Conservation (phyloP, 164 flowering plant genomes). For the Amborella trichopoda region DNA sequence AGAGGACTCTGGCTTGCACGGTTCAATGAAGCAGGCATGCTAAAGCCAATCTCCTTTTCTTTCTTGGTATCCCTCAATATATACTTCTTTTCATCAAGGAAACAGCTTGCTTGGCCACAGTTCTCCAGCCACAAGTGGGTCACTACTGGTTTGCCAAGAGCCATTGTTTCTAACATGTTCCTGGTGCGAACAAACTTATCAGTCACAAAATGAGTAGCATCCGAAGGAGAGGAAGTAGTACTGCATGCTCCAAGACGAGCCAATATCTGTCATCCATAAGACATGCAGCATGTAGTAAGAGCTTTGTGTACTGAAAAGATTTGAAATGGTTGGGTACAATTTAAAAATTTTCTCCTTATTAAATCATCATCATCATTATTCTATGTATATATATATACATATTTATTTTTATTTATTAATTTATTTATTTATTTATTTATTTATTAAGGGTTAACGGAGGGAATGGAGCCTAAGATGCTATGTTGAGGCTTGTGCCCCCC, state of each 20-base stretch:
- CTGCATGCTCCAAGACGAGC: slow-evolving; percentile 48
- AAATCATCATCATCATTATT: too few species aligned
- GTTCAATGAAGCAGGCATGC: slow-evolving; percentile 64
- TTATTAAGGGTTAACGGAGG: too few species aligned
- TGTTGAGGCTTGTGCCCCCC: too few species aligned
- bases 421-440: too few species aligned
- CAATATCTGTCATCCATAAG: slow-evolving; percentile 51
- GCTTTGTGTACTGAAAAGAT: too few species aligned
- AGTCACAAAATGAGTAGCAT: slow-evolving; percentile 84
- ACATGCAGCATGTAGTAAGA: too few species aligned
- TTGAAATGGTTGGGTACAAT: too few species aligned
- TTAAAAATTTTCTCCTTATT: too few species aligned
- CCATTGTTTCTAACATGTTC: slow-evolving; percentile 95
- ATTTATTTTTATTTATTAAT: too few species aligned
- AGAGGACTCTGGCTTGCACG: slow-evolving; percentile 64
- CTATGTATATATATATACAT: too few species aligned
- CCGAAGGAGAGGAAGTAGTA: slow-evolving; percentile 41
- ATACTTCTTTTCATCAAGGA: slow-evolving; percentile 70
- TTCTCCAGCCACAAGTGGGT: slow-evolving; percentile 85
- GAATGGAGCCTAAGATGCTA: too few species aligned
- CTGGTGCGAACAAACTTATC: slow-evolving; percentile 85
- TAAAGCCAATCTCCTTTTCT: slow-evolving; percentile 84
- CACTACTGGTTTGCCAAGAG: slow-evolving; percentile 79
- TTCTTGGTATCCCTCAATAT: slow-evolving; percentile 75
- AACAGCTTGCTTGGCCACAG: slow-evolving; percentile 70